Base-by-base conservation (phyloP, 805 yeast genomes). In the Wickerhamiella allomyrinae region DNA sequence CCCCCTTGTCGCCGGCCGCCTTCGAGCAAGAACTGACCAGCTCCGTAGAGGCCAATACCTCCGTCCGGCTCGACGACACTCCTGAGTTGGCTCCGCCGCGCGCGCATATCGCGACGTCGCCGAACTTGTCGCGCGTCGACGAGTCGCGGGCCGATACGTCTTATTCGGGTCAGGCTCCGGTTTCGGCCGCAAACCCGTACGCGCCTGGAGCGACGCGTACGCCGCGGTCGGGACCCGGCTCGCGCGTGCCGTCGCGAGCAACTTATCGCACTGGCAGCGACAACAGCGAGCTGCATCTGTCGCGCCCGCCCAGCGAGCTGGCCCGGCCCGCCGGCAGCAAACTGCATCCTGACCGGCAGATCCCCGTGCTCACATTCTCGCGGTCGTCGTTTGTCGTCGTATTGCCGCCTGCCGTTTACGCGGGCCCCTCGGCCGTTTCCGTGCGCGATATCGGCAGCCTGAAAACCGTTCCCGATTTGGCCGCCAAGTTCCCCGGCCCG, bases 401-500 rank as follows among this genome's bases (percentile, higher is more conserved):
- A 2, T 11, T 39, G 7, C 45, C 47, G 2, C 43, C 47, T 5
- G 15, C 15, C 10, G 36, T 41, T 10, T 41, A 35, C 33, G 46
- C 44, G 1, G 29, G 36, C 2, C 39, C 34, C 5, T 23, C 25
- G 4, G 21, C 25, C 10, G 39, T 46, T 21, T 7, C 24, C 1
- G 34, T 45, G 25, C 37, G 29, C 7, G 19, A 33, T 14, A 15
- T 25, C 24, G 20, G 23, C 14, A 34, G 23, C 10, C 33, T 41
- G 10, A 9, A 27, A n/a, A 33, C 39, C 3, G 11, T 39, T 5
- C 29, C 39, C 8, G 21, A 20, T 14, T 3, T 22, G 13, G 8
- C 41, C 17, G 14, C 39, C 39, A 63, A 63, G 38, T 79, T 73
- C 57, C 91, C 82, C 1, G 84, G 79, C 0, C 94, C 95, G 0